phyloP scores from a whole-genome alignment of 139 green algal genomes.

The Micractinium conductrix region DNA sequence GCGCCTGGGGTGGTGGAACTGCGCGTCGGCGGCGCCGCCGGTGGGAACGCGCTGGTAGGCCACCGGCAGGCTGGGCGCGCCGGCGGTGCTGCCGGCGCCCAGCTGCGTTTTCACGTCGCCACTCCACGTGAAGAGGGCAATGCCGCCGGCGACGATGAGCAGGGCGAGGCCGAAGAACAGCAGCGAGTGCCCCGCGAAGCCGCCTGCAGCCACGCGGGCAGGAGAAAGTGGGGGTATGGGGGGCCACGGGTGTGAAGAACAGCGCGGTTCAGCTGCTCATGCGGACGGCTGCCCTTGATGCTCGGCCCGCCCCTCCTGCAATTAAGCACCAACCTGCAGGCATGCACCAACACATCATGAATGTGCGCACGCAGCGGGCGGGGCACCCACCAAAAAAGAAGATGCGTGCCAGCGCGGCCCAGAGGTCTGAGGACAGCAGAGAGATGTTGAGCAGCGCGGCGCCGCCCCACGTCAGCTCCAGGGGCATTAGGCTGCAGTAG shows the following conservation, averaged over 20 bases:
- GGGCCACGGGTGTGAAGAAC: too few relatives aligned
- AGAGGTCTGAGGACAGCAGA: constrained; percentile 77
- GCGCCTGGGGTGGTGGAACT: not conserved
- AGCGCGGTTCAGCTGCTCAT: too few relatives aligned
- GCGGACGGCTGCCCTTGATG: too few relatives aligned
- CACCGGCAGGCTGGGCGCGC: not conserved
- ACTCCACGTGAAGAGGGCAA: constrained; percentile 26
- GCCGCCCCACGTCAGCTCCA: constrained; percentile 59
- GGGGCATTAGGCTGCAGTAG: constrained; percentile 51
- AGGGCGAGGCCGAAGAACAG: constrained; percentile 34
- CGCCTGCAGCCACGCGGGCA: constrained; percentile 18
- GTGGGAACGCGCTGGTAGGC: not conserved
- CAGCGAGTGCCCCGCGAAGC: constrained; percentile 17
- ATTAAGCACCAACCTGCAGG: not conserved
- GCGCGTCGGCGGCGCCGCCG: not conserved
- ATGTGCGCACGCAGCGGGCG: not conserved
- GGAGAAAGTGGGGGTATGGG: too few relatives aligned
- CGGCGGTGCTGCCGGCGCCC: not conserved
- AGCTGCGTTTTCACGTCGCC: constrained; percentile 28
- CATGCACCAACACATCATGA: not conserved
- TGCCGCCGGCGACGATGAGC: constrained; percentile 32
- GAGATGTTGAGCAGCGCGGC: constrained; percentile 81
- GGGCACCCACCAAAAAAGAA: constrained; percentile 50
- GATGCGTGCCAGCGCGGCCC: constrained; percentile 54
- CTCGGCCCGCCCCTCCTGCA: too few relatives aligned